Evolutionary conservation across 2,329 filamentous ascomycete genomes (phyloP).

Genomic region (Phaeosphaeria sp.): DNA sequence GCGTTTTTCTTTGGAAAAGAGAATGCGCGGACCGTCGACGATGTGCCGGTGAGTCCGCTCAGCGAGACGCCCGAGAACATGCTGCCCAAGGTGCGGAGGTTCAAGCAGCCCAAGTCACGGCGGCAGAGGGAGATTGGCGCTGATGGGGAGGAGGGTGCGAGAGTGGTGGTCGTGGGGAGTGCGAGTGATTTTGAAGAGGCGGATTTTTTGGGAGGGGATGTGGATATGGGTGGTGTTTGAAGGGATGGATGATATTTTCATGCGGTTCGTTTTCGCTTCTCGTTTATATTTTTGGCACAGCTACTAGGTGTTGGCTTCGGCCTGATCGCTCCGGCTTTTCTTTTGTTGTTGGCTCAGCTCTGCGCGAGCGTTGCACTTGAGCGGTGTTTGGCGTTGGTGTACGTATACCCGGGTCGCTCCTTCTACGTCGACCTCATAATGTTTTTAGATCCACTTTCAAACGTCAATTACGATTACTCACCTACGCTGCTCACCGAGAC

Average conservation of each 20-base stretch:
- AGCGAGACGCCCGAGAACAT: conserved; percentile 36
- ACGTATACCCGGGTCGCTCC: conserved; percentile 19
- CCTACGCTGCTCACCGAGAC: no score
- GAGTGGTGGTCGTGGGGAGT: conserved; percentile 40
- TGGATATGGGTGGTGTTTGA: conserved; percentile 45
- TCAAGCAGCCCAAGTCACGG: conserved; percentile 41
- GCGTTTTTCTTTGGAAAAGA: conserved; percentile 36
- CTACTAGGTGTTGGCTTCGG: not conserved
- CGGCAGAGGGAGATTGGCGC: conserved; percentile 1
- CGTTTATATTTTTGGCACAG: conserved; percentile 2
- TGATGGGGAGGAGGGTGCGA: conserved; percentile 20
- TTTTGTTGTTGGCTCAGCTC: not conserved
- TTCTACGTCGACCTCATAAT: not conserved
- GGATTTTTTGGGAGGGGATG: conserved; percentile 58
- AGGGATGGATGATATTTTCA: conserved; percentile 3
- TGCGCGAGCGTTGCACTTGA: not conserved
- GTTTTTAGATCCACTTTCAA: not conserved
- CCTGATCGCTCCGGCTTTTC: not conserved
- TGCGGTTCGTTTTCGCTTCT: conserved; percentile 8
- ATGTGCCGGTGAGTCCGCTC: conserved; percentile 44
- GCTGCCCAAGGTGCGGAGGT: conserved; percentile 31
- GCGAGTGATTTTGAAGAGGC: conserved; percentile 72
- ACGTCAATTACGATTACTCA: no score
- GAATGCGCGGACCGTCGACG: conserved; percentile 36
- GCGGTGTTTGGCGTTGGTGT: conserved; percentile 8